Evolutionary conservation across 1,284 basidiomycete genomes (phyloP), one percentile per base, ranked within the genome.

Genomic region (Irpex sp.): DNA sequence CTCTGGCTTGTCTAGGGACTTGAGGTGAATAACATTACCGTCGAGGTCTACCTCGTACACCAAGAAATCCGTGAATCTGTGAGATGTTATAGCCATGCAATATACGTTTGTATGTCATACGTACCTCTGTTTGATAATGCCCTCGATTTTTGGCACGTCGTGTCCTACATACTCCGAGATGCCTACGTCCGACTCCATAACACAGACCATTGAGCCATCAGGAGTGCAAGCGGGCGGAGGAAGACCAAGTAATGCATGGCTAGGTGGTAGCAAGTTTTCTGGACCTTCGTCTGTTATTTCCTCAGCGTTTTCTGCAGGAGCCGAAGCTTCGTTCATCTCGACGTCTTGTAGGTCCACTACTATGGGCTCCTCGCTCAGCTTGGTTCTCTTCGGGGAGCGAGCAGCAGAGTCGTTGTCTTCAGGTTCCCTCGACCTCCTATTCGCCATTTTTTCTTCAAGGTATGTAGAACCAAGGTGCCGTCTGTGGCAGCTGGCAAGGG

Each of bases 101-200:
- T 61, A 33, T 57, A 49, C 57, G 50, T 36, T 35, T 55, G 55
- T 55, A 35, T 57, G 58, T 60, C 4, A 4, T 46, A 68, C 81
- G 65, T 65, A 94, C 95, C 95, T 83, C 77, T 97, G 95, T 77
- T 98, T 98, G 75, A 98, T 97, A 70, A 97, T 95, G 6, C 93
- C 95, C 57, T 89, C 82, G 66, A 97, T 89, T 67, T 84, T 83
- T 4, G 88, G 82, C n/a, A 89, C 82, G 63, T 84, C 83, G 21
- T 81, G 79, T 9, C 87, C 87, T 65, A 94, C 85, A 75, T 95
- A 97, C 70, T 94, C 91, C 6, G 92, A 92, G 62, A 98, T 96
- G 1, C 95, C 95, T 57, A 97, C 95, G 71, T 97, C 90, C 5
- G 82, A 80, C 75, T 98, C 94, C 61, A 87, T 77, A 43, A 94